Evolutionary conservation across 805 yeast genomes (phyloP).

Genomic region (Ogataea parapolymorpha): DNA sequence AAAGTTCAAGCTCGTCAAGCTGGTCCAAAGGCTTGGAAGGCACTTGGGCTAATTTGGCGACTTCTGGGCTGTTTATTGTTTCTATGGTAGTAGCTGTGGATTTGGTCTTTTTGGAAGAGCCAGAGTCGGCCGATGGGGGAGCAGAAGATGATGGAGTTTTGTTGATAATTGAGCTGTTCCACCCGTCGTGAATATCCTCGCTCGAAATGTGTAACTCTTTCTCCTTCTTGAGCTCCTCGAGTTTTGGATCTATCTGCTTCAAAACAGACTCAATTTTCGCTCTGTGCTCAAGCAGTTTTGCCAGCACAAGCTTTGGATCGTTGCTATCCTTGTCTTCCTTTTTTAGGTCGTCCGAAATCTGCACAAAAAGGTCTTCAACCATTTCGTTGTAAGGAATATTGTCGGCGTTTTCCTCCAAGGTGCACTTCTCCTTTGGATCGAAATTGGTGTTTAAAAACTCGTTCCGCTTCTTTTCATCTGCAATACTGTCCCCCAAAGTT

Average conservation of each 20-base stretch:
- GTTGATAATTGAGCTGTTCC: slow-evolving; percentile 79
- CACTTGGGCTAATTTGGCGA: slow-evolving; percentile 5
- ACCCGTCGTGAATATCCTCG: slow-evolving; percentile 90
- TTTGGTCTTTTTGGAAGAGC: slow-evolving; percentile 16
- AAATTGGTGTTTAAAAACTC: slow-evolving; percentile 47
- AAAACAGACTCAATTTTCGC: slow-evolving; percentile 66
- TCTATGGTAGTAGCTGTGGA: slow-evolving; percentile 27
- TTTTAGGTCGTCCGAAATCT: slow-evolving; percentile 58
- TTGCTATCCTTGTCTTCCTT: slow-evolving; percentile 47
- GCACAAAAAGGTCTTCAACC: slow-evolving; percentile 87
- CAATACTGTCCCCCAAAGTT: slow-evolving; percentile 40
- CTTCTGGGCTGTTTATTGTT: slow-evolving; percentile 29
- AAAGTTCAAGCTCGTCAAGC: slow-evolving; percentile 49
- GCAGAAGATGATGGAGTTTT: slow-evolving; percentile 34
- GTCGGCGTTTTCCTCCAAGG: slow-evolving; percentile 34
- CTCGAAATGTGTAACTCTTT: slow-evolving; percentile 74
- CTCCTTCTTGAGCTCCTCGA: slow-evolving; percentile 66
- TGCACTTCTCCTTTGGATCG: slow-evolving; percentile 56
- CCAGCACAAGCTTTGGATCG: slow-evolving; percentile 34
- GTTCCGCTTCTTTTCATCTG: slow-evolving; percentile 33
- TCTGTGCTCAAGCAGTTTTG: slow-evolving; percentile 57
- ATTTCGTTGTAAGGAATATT: slow-evolving; percentile 79
- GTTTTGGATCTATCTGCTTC: slow-evolving; percentile 59
- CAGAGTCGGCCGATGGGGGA: slow-evolving; percentile 18
- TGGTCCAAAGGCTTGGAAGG: slow-evolving; percentile 35